Evolutionary conservation across 345 rosid species (phyloP).

Genomic region (Excoecaria agallocha): DNA sequence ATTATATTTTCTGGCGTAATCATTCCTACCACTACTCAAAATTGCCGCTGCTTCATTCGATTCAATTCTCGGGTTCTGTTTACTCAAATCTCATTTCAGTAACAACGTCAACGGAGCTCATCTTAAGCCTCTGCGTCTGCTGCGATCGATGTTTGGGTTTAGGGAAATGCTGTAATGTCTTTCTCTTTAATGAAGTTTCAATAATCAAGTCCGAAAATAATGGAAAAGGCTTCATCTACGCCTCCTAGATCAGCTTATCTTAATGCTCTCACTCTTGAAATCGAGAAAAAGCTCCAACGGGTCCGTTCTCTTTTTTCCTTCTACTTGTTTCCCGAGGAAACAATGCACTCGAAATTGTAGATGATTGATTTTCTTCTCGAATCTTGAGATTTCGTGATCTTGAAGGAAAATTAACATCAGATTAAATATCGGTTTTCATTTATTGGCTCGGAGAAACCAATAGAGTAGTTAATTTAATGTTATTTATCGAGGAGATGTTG

Average conservation of each 20-base stretch:
- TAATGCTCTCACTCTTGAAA: constrained; percentile 74
- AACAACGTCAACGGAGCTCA: not conserved
- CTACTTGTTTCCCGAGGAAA: no score
- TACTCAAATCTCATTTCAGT: not conserved
- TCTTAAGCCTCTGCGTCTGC: not conserved
- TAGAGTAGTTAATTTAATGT: not conserved
- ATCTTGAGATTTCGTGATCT: not conserved
- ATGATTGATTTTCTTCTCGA: no score
- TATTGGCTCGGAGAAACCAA: not conserved
- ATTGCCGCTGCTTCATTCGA: not conserved
- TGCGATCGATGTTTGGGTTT: constrained; percentile 2
- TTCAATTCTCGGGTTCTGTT: not conserved
- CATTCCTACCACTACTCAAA: not conserved
- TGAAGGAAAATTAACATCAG: not conserved
- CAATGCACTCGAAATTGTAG: no score
- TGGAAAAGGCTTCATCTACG: constrained; percentile 48
- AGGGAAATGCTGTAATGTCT: not conserved
- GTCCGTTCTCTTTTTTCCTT: constrained; percentile 54
- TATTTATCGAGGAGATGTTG: not conserved
- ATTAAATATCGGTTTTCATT: not conserved
- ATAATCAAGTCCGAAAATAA: constrained; percentile 15
- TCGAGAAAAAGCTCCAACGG: constrained; percentile 91
- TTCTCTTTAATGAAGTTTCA: not conserved
- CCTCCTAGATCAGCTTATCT: constrained; percentile 64
- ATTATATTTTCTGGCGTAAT: not conserved